phyloP scores from a whole-genome alignment of 345 rosid genomes.

The Eutrema yunnanense region DNA sequence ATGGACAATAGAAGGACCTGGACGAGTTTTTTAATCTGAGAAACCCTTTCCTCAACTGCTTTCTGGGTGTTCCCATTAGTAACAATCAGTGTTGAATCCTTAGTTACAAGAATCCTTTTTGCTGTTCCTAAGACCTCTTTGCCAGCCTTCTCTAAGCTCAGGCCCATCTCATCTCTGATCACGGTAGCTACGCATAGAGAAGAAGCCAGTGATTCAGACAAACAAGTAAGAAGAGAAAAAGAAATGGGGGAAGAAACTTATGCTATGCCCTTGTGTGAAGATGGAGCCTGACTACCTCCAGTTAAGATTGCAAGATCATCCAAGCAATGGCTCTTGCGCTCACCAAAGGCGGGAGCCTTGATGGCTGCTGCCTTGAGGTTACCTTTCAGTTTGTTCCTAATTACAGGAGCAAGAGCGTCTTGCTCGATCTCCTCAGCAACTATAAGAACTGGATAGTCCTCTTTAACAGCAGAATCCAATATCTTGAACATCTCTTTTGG shows the following conservation, averaged over 20 bases:
- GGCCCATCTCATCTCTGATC: constrained; percentile 75
- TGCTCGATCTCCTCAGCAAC: constrained; percentile 73
- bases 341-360: constrained; percentile 88
- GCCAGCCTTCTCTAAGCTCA: constrained; percentile 66
- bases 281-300: constrained; percentile 51
- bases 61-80: constrained; percentile 60
- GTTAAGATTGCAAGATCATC: constrained; percentile 91
- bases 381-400: constrained; percentile 84
- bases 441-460: constrained; percentile 70
- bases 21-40: constrained; percentile 56
- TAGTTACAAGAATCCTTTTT: constrained; percentile 57
- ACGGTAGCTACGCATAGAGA: constrained; percentile 55
- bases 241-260: background rate
- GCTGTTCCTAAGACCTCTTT: constrained; percentile 80
- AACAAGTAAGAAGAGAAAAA: background rate
- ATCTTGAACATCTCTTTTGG: constrained; percentile 80
- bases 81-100: constrained; percentile 76
- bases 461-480: constrained; percentile 83
- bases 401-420: constrained; percentile 77
- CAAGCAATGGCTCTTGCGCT: constrained; percentile 82
- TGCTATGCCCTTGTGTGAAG: background rate
- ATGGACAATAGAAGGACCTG: constrained; percentile 42
- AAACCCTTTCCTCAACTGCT: constrained; percentile 71
- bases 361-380: constrained; percentile 73
- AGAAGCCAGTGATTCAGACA: background rate